A percentile compares a stretch with the other conserved stretches of the same genome.
These are phyloP conservation scores for Lumnitzera littorea DNA, from an alignment of 345 rosid genomes.

Conservation along the genomic window DNA sequence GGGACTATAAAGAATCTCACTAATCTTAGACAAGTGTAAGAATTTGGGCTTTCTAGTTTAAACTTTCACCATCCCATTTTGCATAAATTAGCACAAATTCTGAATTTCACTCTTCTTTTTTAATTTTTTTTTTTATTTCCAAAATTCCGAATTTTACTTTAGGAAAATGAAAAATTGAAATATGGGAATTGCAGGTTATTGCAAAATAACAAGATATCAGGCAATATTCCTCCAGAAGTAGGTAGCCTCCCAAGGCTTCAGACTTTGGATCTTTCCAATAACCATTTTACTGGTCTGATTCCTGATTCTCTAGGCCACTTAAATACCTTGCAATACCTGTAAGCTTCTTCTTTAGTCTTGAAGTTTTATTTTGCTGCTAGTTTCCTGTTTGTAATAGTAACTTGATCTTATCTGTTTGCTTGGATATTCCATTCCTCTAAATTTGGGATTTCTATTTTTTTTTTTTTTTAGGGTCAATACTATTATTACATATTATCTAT, in stretches of 20 bases:
- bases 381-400: too few relatives aligned
- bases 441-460: not conserved
- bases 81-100: not conserved
- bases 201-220: slow-evolving; percentile 93
- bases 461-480: not conserved
- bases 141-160: not conserved
- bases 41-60: not conserved
- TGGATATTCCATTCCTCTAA: too few relatives aligned
- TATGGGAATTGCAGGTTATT: slow-evolving; percentile 45
- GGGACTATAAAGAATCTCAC: slow-evolving; percentile 71
- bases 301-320: slow-evolving; percentile 53
- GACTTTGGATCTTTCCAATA: slow-evolving; percentile 81
- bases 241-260: slow-evolving; percentile 61
- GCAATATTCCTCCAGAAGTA: slow-evolving; percentile 63
- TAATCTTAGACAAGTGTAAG: slow-evolving; percentile 87
- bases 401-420: too few relatives aligned
- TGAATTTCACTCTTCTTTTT: too few relatives aligned
- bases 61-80: too few relatives aligned
- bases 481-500: not conserved
- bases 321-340: slow-evolving; percentile 63
- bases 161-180: not conserved
- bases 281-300: slow-evolving; percentile 55
- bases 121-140: too few relatives aligned
- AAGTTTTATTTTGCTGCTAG: not conserved
- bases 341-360: slow-evolving; percentile 16